A percentile compares a stretch with the other conserved stretches of the same genome.
These are phyloP conservation scores for Silene vulgaris DNA, from an alignment of 179 eudicot species.

Conservation along the genomic window DNA sequence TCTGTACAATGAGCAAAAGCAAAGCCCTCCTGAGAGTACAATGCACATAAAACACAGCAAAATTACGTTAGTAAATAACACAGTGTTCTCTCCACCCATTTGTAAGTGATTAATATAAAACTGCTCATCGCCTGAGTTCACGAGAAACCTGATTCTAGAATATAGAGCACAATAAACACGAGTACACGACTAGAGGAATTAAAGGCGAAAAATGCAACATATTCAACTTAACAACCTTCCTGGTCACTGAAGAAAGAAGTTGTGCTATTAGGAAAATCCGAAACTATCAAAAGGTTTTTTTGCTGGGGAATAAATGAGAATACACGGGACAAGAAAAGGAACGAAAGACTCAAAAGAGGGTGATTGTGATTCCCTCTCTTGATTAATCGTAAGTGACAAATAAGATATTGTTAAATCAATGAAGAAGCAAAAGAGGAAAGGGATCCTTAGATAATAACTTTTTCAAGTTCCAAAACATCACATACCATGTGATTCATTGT, in stretches of 20 bases:
- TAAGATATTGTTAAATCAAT: neutral
- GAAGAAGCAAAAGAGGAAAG: neutral
- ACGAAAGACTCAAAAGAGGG: neutral
- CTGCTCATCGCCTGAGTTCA: neutral
- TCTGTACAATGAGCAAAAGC: conserved; percentile 99
- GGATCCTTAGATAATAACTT: neutral
- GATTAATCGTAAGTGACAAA: neutral
- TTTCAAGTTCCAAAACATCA: neutral
- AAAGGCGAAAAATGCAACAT: neutral
- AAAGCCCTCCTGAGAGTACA: conserved; percentile 78
- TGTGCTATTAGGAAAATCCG: neutral
- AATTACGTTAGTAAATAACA: neutral
- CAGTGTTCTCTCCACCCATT: neutral
- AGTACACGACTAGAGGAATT: neutral
- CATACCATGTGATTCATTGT: neutral
- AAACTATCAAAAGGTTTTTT: neutral
- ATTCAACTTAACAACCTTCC: neutral
- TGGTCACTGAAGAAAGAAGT: neutral
- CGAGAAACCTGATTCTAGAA: neutral
- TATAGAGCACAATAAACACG: neutral
- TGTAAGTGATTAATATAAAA: neutral
- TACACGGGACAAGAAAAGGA: neutral
- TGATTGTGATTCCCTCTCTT: neutral
- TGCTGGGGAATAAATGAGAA: neutral
- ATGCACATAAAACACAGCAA: conserved; percentile 6